phyloP scores from a whole-genome alignment of 83 land plant species.

The Picea abies region DNA sequence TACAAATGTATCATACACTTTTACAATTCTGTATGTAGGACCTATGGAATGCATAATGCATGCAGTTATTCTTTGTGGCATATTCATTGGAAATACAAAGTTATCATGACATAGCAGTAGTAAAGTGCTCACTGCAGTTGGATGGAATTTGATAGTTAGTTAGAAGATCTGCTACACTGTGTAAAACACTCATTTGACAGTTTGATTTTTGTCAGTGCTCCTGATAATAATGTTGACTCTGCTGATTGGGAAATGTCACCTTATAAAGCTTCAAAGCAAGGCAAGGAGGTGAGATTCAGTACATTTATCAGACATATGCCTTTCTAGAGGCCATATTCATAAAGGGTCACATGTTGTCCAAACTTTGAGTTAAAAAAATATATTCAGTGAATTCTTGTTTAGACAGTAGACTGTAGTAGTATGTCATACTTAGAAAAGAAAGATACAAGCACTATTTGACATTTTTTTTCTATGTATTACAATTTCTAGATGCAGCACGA shows the following conservation, averaged over 20 bases:
- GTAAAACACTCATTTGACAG: not conserved
- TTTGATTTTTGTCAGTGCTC: slow-evolving; percentile 1
- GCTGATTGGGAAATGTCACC: slow-evolving; percentile 11
- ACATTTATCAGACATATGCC: not conserved
- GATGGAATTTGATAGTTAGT: not conserved
- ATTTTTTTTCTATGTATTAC: too few relatives aligned
- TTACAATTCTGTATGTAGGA: not conserved
- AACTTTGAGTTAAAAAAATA: not conserved
- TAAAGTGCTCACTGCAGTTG: not conserved
- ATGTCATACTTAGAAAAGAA: too few relatives aligned
- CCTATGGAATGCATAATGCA: not conserved
- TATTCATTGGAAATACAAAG: not conserved
- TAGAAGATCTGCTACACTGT: not conserved
- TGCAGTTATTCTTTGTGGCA: not conserved
- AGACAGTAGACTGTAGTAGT: too few relatives aligned
- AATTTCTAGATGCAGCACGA: too few relatives aligned
- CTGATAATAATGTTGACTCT: not conserved
- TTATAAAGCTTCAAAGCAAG: not conserved
- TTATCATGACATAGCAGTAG: not conserved
- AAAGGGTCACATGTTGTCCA: slow-evolving; percentile 1
- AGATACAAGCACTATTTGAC: too few relatives aligned
- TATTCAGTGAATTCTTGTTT: not conserved
- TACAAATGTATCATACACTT: not conserved
- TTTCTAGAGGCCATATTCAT: not conserved
- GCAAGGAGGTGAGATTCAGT: slow-evolving; percentile 11